Conservation (phyloP, 306 rosid genomes). For the Sechiopsis laciniata region DNA sequence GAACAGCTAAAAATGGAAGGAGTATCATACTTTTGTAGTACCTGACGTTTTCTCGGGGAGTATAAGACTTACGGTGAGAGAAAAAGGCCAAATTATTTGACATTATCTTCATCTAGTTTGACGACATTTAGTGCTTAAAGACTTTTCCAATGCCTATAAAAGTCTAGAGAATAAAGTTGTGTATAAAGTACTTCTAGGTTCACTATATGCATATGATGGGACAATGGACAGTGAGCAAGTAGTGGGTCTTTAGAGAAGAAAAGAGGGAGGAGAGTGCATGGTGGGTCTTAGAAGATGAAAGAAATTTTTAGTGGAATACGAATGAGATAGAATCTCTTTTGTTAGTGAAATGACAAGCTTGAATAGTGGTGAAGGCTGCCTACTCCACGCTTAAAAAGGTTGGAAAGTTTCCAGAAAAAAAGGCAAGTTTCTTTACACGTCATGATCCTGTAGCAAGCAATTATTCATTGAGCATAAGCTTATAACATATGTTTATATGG, state of each 20-base stretch:
- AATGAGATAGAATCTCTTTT: slow-evolving; percentile 6
- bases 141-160: slow-evolving; percentile 12
- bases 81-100: neutral
- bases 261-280: slow-evolving; percentile 23
- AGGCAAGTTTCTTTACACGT: neutral
- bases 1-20: neutral
- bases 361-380: slow-evolving; percentile 16
- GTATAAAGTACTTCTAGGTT: slow-evolving; percentile 8
- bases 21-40: neutral
- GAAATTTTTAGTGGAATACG: slow-evolving; percentile 26
- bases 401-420: slow-evolving; percentile 14
- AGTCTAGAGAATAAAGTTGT: slow-evolving; percentile 13
- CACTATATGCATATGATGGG: slow-evolving; percentile 14
- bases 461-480: neutral
- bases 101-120: slow-evolving; percentile 5
- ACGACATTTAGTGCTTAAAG: slow-evolving; percentile 4
- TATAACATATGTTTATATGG: neutral
- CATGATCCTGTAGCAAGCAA: neutral
- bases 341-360: slow-evolving; percentile 18
- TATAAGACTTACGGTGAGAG: neutral
- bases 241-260: neutral
- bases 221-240: neutral
- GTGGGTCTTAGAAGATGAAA: slow-evolving; percentile 25
- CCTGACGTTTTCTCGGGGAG: neutral
- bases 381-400: slow-evolving; percentile 21